phyloP scores from a whole-genome alignment of 345 rosid genomes.

The Hevea brasiliensis region DNA sequence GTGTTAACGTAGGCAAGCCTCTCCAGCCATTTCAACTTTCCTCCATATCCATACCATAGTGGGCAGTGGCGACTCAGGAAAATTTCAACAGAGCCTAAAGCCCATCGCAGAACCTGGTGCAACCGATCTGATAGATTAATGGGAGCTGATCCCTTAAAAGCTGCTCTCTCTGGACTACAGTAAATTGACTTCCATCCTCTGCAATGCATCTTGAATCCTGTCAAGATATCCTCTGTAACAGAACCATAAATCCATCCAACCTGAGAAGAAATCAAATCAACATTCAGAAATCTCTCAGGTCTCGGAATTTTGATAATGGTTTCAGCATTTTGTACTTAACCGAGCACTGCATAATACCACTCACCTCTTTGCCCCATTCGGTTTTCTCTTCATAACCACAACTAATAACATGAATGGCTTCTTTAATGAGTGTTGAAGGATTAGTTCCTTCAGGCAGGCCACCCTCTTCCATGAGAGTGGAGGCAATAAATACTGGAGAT shows the following conservation, averaged over 20 bases:
- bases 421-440: slow-evolving; percentile 69
- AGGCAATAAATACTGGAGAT: slow-evolving; percentile 86
- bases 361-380: slow-evolving; percentile 99
- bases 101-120: slow-evolving; percentile 97
- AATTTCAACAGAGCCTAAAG: slow-evolving; percentile 92
- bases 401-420: slow-evolving; percentile 96
- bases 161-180: slow-evolving; percentile 78
- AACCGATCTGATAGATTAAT: slow-evolving; percentile 89
- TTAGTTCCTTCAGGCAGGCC: slow-evolving; percentile 92
- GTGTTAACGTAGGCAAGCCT: slow-evolving; percentile 91
- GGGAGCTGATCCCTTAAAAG: slow-evolving; percentile 94
- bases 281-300: not conserved
- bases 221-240: slow-evolving; percentile 82
- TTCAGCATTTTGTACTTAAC: not conserved
- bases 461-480: slow-evolving; percentile 92
- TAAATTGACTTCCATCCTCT: slow-evolving; percentile 96
- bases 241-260: slow-evolving; percentile 98
- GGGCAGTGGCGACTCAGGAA: slow-evolving; percentile 96
- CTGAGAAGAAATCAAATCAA: slow-evolving; percentile 35
- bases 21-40: slow-evolving; percentile 85
- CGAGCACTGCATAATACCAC: not conserved
- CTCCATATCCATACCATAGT: slow-evolving; percentile 91
- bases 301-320: not conserved
- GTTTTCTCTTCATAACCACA: slow-evolving; percentile 93
- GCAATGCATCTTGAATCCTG: slow-evolving; percentile 96